Evolutionary conservation across 164 flowering plant species (phyloP).

Genomic region (Annona cherimola): DNA sequence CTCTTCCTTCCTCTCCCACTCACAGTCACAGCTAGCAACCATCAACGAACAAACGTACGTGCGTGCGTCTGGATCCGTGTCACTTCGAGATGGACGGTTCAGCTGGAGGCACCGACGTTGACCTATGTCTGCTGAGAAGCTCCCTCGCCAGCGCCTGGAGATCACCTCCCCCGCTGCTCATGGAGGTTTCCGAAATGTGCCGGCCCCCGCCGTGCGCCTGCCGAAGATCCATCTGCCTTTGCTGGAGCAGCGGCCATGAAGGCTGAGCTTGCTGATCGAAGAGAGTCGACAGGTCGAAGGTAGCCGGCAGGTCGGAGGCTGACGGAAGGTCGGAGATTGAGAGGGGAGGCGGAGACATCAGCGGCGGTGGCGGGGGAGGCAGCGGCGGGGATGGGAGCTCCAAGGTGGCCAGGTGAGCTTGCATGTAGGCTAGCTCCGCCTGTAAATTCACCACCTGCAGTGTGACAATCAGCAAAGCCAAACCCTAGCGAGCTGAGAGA

Average conservation of each 20-base stretch:
- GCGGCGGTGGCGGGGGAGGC: conserved; percentile 29
- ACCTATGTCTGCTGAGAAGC: conserved; percentile 43
- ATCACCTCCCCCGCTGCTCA: conserved; percentile 28
- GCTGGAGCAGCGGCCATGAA: conserved; percentile 36
- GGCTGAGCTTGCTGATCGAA: conserved; percentile 46
- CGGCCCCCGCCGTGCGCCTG: conserved; percentile 17
- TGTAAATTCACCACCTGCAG: conserved; percentile 64
- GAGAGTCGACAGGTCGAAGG: conserved; percentile 50
- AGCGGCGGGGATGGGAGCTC: conserved; percentile 65
- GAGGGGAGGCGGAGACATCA: conserved; percentile 29
- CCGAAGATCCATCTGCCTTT: conserved; percentile 27
- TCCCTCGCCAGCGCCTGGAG: conserved; percentile 57
- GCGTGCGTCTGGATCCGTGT: conserved; percentile 8
- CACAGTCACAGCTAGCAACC: not conserved
- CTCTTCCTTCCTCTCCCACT: not conserved
- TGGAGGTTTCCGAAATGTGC: conserved; percentile 11
- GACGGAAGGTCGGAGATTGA: conserved; percentile 45
- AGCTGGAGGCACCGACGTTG: conserved; percentile 25
- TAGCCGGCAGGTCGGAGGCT: conserved; percentile 27
- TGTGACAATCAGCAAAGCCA: not conserved
- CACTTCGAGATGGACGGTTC: conserved; percentile 31
- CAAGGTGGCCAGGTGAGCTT: conserved; percentile 58
- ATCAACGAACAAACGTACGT: not conserved
- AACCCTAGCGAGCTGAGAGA: not conserved
- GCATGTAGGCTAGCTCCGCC: conserved; percentile 62